Evolutionary conservation across 1,284 basidiomycete genomes (phyloP).

Genomic region (Takashimella tepidaria): DNA sequence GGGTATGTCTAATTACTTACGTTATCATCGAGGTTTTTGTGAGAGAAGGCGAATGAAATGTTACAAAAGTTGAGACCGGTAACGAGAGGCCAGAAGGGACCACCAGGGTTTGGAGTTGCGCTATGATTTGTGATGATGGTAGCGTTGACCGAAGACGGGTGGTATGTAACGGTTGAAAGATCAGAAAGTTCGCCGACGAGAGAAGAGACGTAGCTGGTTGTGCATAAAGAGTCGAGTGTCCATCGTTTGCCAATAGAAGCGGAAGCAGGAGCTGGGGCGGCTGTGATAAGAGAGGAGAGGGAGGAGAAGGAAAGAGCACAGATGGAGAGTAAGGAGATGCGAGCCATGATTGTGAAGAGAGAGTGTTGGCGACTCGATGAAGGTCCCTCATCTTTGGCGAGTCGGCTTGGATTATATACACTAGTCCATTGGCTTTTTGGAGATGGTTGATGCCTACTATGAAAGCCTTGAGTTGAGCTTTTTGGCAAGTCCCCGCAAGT

Average conservation of each 20-base stretch:
- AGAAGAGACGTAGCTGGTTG: background rate
- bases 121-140: background rate
- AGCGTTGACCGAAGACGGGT: background rate
- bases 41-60: background rate
- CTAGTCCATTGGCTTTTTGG: too few relatives aligned
- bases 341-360: background rate
- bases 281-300: background rate
- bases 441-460: too few relatives aligned
- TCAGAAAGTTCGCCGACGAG: background rate
- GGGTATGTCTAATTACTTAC: background rate
- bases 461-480: too few relatives aligned
- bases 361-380: background rate
- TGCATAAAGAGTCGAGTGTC: background rate
- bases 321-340: background rate
- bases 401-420: too few relatives aligned
- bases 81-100: background rate
- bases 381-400: too few relatives aligned
- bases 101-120: background rate
- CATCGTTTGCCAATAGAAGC: background rate
- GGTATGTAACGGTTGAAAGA: background rate
- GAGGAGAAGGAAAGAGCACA: background rate
- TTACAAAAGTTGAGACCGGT: background rate
- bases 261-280: too few relatives aligned
- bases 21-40: background rate
- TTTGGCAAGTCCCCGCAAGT: too few relatives aligned